Conservation (phyloP, 139 green algal genomes). For the Ettlia oleoabundans region DNA sequence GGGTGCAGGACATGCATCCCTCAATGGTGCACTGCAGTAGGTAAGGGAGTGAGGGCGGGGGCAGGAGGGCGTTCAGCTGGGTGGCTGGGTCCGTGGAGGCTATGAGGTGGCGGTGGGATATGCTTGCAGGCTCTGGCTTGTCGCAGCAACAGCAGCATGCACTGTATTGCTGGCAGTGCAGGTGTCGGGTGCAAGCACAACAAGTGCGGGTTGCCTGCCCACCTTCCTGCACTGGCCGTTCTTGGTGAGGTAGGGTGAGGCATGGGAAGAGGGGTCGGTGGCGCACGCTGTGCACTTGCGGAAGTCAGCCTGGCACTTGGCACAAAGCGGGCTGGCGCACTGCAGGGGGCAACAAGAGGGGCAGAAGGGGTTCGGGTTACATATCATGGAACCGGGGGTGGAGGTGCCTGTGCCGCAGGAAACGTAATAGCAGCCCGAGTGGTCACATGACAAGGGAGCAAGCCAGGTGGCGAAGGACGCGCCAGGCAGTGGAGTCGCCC, state of each 20-base stretch:
- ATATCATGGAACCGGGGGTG: no score
- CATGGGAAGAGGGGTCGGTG: neutral
- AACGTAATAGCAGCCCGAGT: no score
- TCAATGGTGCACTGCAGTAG: neutral
- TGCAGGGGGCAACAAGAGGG: neutral
- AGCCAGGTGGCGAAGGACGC: no score
- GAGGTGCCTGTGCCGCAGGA: no score
- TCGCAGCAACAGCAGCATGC: no score
- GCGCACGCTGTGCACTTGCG: neutral
- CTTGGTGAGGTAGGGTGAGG: neutral
- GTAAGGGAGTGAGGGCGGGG: neutral
- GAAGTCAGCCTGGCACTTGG: neutral
- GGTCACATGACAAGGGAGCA: no score
- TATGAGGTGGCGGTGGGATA: no score
- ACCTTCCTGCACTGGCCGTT: conserved; percentile 1
- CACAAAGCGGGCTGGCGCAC: neutral
- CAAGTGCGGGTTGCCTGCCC: neutral
- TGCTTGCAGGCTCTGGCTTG: no score
- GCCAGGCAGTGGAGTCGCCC: no score
- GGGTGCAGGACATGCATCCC: neutral
- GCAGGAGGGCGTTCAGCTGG: neutral
- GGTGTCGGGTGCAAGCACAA: neutral
- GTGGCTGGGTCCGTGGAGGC: neutral
- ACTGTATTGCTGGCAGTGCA: no score
- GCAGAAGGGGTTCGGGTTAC: no score